Base-by-base conservation (phyloP, 106 monocot genomes). In the Apostasia shenzhenica region DNA sequence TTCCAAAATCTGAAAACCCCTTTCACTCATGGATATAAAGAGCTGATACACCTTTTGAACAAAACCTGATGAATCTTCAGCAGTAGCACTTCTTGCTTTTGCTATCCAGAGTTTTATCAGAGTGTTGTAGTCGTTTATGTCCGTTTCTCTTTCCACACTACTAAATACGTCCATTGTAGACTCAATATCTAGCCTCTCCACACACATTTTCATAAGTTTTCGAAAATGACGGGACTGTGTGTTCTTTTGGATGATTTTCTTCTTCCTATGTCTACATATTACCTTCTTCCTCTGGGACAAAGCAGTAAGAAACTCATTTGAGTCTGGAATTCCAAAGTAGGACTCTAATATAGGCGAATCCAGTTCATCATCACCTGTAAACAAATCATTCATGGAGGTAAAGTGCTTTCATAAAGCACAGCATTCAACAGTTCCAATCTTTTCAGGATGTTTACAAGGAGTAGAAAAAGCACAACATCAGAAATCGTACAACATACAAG, bases 1-100 rank as follows among this genome's bases (percentile, higher is more conserved):
- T 81, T 92, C 87, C 60, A 78, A 78, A 69, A 97, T 84, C 73
- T 75, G 67, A 76, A 89, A 85, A 40, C 97, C 97, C 47, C 79
- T 81, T 65, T 97, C 92, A 72, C 54, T 84, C 89, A 97, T 92
- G 61, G 77, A 79, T 58, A 59, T n/a, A 59, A 87, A 81, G 13
- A 97, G 72, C 46, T 71, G 66, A 81, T 74, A 81, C 6, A 79
- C 77, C 43, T 83, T 82, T 40, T 78, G 48, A 58, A 92, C 73
- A 14, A 83, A 78, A 11, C 41, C 50, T 8, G 73, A 63, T 12
- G 77, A 55, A 64, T 77, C 78, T 71, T 70, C 60, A 60, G 68
- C 72, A 61, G 6, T 78, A 57, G 43, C 69, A 5, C 53, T 49
- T 68, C 77, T 89, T 62, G 97, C 97, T 58, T 83, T 86, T 41